Base-by-base conservation (phyloP, 805 yeast genomes). In the Aciculoconidium aculeatum region DNA sequence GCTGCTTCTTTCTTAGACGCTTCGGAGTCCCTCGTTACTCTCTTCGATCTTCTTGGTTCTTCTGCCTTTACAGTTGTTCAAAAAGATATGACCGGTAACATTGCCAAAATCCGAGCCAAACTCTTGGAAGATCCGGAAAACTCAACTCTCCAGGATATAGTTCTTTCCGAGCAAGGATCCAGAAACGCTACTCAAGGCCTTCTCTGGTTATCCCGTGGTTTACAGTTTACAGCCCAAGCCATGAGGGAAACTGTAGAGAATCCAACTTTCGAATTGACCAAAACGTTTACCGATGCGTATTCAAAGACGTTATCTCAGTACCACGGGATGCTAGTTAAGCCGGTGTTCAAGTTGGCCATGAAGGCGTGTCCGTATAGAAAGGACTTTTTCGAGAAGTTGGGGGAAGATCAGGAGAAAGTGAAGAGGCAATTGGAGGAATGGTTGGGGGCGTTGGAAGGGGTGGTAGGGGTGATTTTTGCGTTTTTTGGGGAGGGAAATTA, bases 331-430 rank as follows among this genome's bases (percentile, higher is more conserved):
- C 65, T 86, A 47, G 69, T 86, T 39, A 81, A 80, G 50, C 95
- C 95, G 15, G 76, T 87, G 30, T 86, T 86, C 73, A 84, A 84
- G 61, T 69, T 87, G 53, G 96, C 96, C 27, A 87, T 86, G 95
- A 83, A 82, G 58, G 94, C 95, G 2, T 84, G 94, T 58, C 96
- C 96, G 8, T 87, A 84, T 61, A 75, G 95, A 65, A 76, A 74
- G 53, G 94, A 77, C 50, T 83, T 86, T 52, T 86, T 84, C 49
- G 78, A 57, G 36, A 86, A 85, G 64, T 71, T 86, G 45, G 95
- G 95, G 34, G 68, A 69, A 13, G 86, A 80, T 53, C 80, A 77
- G 53, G 78, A 61, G 18, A 72, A 70, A 49, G 94, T 87, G 13
- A 45, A 57, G 21, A 65, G 58, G 38, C 87, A 86, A 58, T 66